A percentile compares a stretch with the other conserved stretches of the same genome.
phyloP scores from a whole-genome alignment of 192 early-diverging fungal species.

The Piromyces finnis region DNA sequence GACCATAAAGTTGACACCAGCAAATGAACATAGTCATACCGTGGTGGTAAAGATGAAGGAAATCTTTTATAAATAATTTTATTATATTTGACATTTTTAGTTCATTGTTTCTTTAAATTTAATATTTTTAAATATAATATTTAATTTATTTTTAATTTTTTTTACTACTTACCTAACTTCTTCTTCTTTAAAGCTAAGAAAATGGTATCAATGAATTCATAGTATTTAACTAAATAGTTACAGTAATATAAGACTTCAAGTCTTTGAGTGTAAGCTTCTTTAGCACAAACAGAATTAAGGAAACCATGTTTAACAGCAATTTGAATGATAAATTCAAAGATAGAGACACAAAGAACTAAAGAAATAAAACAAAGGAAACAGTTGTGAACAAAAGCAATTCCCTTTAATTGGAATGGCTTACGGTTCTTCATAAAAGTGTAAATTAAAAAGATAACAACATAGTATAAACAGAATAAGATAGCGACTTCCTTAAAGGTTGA shows the following conservation, averaged over 20 bases:
- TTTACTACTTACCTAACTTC: slow-evolving; percentile 23
- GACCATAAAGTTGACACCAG: slow-evolving; percentile 58
- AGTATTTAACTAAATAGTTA: slow-evolving; percentile 85
- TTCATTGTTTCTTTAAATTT: too few species aligned
- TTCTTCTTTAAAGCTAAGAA: slow-evolving; percentile 75
- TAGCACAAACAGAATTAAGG: slow-evolving; percentile 48
- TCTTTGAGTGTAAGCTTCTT: slow-evolving; percentile 53
- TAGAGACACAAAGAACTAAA: slow-evolving; percentile 42
- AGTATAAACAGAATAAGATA: slow-evolving; percentile 28
- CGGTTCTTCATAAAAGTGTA: slow-evolving; percentile 46
- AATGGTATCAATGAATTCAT: slow-evolving; percentile 76
- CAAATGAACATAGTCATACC: slow-evolving; percentile 74
- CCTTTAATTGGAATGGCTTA: slow-evolving; percentile 49
- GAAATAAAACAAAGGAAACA: slow-evolving; percentile 53
- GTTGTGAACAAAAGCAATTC: slow-evolving; percentile 66
- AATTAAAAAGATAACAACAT: slow-evolving; percentile 61
- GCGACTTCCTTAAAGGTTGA: slow-evolving; percentile 26
- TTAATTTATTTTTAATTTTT: neutral
- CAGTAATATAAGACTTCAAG: slow-evolving; percentile 74
- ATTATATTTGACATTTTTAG: too few species aligned
- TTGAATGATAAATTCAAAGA: slow-evolving; percentile 59
- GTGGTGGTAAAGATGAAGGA: slow-evolving; percentile 89
- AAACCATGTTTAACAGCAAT: slow-evolving; percentile 47
- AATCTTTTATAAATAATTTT: slow-evolving; percentile 22
- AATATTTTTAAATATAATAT: neutral